Base-by-base conservation (phyloP, 179 eudicot genomes). In the Corrigiola litoralis region DNA sequence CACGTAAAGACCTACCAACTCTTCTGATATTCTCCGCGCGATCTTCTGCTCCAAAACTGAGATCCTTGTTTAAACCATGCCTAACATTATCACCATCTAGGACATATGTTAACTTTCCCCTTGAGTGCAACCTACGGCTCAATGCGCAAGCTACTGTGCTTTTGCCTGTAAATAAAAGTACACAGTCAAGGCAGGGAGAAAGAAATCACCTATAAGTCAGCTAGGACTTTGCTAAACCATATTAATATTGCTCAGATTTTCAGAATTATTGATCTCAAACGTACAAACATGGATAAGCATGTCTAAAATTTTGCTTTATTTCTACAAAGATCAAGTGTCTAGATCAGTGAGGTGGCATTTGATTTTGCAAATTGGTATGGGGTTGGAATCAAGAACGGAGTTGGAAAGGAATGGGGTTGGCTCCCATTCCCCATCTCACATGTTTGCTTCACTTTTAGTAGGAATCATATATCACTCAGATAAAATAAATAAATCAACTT, bases 81-180 rank as follows among this genome's bases (percentile, higher is more conserved):
- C 84, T 62, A 65, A 80, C 70, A 76, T 80, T 80, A 75, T 80
- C 84, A 45, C 84, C 84, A 73, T 80, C 84, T 24, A 80, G 73
- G 58, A 80, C 84, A 59, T 76, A 80, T 33, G 78, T 73, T 31
- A 80, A 58, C 34, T 80, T 80, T 55, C 84, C 84, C 63, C 67
- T 62, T 4, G 74, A 61, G 51, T 80, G 84, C 61, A 80, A 70
- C 41, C 61, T 69, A 49, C 62, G 76, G 63, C 81, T 76, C 57
- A 80, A 72, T 9, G 84, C 81, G 52, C 78, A 69, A 9, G 84
- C 84, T 47, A 80, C 52, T 37, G 84, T 80, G 66, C 84, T 80
- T 56, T 80, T 80, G 25, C 84, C 84, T 80, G 27, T 28, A 42
- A 72, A 24, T 34, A 63, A n/a, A 58, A 61, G 62, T 14, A 44